These are phyloP conservation scores for Irpex lacteus DNA, from an alignment of 1,284 basidiomycete genomes.

Conservation along the genomic window DNA sequence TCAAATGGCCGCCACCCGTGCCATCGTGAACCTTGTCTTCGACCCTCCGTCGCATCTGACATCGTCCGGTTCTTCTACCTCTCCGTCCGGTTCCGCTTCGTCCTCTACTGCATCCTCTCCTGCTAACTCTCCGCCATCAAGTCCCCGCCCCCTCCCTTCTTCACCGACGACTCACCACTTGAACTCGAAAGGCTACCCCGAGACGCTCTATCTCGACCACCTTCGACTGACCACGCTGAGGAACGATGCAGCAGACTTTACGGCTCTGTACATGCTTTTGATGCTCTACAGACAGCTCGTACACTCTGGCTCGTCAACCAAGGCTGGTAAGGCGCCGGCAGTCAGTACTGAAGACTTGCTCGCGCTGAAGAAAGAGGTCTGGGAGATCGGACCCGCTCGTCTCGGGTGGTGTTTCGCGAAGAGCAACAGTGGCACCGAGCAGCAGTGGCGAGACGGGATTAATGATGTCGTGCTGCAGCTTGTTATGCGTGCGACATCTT, in stretches of 20 bases:
- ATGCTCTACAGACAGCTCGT: constrained; percentile 78
- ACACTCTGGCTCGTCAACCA: constrained; percentile 32
- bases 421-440: constrained; percentile 14
- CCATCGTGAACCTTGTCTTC: constrained; percentile 28
- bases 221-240: constrained; percentile 68
- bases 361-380: constrained; percentile 72
- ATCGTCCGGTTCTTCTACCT: constrained; percentile 43
- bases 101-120: constrained; percentile 71
- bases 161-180: background rate
- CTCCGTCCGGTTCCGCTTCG: constrained; percentile 34
- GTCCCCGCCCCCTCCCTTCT: constrained; percentile 20
- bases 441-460: constrained; percentile 36
- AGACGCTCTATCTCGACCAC: constrained; percentile 84
- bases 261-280: constrained; percentile 77
- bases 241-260: constrained; percentile 74
- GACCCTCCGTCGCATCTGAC: constrained; percentile 27
- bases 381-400: constrained; percentile 66
- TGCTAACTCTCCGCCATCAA: constrained; percentile 31
- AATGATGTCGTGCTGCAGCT: constrained; percentile 35
- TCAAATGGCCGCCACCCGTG: constrained; percentile 26
- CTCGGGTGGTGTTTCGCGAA: constrained; percentile 52
- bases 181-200: constrained; percentile 51
- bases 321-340: constrained; percentile 5
- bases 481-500: constrained; percentile 27
- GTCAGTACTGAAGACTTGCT: constrained; percentile 45